Evolutionary conservation across 345 rosid species (phyloP), one percentile per base, ranked within the genome.

Genomic region (Salix dunnii): DNA sequence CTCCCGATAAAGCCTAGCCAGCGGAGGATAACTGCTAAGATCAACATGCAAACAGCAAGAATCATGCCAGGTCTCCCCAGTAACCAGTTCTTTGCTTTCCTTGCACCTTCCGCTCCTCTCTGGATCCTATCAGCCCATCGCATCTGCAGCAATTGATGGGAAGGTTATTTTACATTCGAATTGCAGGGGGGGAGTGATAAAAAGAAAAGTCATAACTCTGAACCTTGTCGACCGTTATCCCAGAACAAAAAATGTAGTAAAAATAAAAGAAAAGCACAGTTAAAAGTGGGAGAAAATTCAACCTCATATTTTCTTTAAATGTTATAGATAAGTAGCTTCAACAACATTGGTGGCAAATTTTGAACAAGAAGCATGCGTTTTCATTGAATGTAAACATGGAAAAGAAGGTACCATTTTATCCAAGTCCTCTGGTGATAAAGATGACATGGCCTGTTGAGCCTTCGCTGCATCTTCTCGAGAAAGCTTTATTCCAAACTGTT

Each of bases 391-490:
- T 64, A 66, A 46, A 14, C 6, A 33, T n/a, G 49, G 53, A 20
- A 48, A 53, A 30, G 23, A 76, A 74, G n/a, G 33, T 90, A 92
- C 99, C 99, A 92, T 93, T 84, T 80, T 92, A 80, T 94, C 99
- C 83, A 96, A 80, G 81, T 67, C 89, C 64, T 92, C 94, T 0
- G 96, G 97, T 6, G 98, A 91, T 72, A 94, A 83, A 81, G 97
- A 91, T 51, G 97, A 82, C 97, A 96, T 92, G 70, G 97, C 92
- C 88, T 96, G 85, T 72, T 96, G 97, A 78, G 91, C 96, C 84
- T 85, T 94, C 23, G 81, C 97, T 23, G 98, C 97, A 70, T 94
- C 97, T 83, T 94, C 98, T 14, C 48, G 88, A 51, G 98, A 88
- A 42, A 94, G 90, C 80, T 92, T 92, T 76, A 92, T 49, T 40